These are phyloP conservation scores for Ceratocystis albifundus DNA, from an alignment of 2,329 filamentous ascomycete genomes.

Conservation along the genomic window DNA sequence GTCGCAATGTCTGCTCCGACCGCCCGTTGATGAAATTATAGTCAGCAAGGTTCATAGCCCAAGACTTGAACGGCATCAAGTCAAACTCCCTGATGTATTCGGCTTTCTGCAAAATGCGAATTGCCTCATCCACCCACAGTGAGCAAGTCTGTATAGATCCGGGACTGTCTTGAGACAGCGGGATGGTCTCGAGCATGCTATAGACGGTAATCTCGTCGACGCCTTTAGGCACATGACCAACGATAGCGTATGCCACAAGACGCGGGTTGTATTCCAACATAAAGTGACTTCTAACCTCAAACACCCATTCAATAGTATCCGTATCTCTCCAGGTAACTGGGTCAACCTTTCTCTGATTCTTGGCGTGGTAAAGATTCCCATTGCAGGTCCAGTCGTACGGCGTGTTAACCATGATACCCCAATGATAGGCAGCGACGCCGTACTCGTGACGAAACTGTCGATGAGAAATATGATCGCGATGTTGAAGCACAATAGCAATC, in stretches of 20 bases:
- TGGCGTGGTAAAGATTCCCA: not conserved
- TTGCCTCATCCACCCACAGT: not conserved
- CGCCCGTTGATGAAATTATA: not conserved
- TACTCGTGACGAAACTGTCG: not conserved
- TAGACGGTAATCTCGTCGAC: not conserved
- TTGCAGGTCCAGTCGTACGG: not conserved
- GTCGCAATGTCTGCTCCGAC: not conserved
- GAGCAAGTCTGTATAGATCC: not conserved
- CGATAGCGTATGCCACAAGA: not conserved
- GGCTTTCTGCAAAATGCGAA: not conserved
- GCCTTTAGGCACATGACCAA: not conserved
- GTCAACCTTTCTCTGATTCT: not conserved
- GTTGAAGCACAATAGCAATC: not conserved
- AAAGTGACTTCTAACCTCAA: not conserved
- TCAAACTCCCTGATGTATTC: not conserved
- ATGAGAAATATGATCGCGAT: not conserved
- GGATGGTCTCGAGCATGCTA: not conserved
- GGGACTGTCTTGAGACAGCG: not conserved
- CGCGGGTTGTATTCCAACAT: not conserved
- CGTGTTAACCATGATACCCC: conserved; percentile 1
- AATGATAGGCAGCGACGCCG: not conserved
- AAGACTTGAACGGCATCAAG: not conserved
- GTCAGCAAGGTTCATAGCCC: not conserved
- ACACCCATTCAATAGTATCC: not conserved
- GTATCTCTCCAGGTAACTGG: not conserved